phyloP scores from a whole-genome alignment of 1,139 yeast genomes.

The Sugiyamaella paludigena region DNA sequence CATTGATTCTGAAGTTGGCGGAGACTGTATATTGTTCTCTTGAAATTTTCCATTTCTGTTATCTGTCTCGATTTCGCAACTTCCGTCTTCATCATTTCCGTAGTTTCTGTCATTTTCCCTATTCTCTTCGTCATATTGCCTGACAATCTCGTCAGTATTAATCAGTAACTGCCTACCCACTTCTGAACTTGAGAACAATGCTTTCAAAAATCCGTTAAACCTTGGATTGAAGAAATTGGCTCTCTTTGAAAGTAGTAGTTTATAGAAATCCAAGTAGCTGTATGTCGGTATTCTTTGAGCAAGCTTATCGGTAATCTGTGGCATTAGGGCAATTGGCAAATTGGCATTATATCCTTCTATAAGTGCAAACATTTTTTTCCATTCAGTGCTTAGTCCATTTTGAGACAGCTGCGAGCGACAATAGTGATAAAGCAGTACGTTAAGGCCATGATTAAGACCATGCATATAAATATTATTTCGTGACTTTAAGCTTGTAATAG shows the following conservation, averaged over 20 bases:
- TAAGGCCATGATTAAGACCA: conserved; percentile 22
- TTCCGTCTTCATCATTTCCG: too few species aligned
- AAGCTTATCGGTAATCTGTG: conserved; percentile 21
- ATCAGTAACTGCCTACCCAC: conserved; percentile 22
- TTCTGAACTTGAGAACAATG: conserved; percentile 23
- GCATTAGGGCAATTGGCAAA: conserved; percentile 19
- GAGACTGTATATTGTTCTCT: too few species aligned
- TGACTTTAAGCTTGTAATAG: too few species aligned
- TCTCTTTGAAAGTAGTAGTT: conserved; percentile 22
- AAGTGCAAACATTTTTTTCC: conserved; percentile 21
- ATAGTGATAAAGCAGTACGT: conserved; percentile 18
- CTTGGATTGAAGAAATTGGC: conserved; percentile 18
- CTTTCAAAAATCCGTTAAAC: conserved; percentile 15
- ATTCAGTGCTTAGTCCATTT: conserved; percentile 14
- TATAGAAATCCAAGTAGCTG: conserved; percentile 22
- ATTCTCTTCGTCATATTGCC: conserved; percentile 8
- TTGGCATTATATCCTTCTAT: conserved; percentile 18
- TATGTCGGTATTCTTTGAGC: conserved; percentile 21
- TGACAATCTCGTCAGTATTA: conserved; percentile 22
- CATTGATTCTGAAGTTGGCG: not conserved
- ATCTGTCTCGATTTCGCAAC: too few species aligned
- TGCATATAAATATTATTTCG: conserved; percentile 5
- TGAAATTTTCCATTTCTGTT: too few species aligned
- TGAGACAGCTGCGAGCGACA: conserved; percentile 5
- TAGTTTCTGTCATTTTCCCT: not conserved